phyloP scores from a whole-genome alignment of 441 rosid species.

The Gossypium lobatum region DNA sequence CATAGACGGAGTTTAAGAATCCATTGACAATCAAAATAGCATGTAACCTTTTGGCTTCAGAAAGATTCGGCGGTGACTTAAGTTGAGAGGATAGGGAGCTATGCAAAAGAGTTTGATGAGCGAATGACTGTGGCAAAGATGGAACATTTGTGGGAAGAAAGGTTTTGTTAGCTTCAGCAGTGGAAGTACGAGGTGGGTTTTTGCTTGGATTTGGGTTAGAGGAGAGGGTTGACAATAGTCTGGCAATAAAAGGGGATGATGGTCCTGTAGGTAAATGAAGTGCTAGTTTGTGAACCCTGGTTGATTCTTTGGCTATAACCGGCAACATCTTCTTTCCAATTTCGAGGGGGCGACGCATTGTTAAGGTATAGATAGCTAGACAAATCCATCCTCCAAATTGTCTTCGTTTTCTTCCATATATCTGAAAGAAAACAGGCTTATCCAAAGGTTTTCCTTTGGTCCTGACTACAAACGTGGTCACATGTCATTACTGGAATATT shows the following conservation, averaged over 20 bases:
- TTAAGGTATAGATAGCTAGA: no score
- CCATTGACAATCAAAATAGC: constrained; percentile 25
- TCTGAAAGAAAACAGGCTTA: no score
- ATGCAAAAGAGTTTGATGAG: constrained; percentile 4
- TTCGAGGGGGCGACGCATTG: background rate
- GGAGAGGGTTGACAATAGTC: constrained; percentile 11
- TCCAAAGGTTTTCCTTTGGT: no score
- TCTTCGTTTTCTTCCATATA: no score
- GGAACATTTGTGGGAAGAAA: background rate
- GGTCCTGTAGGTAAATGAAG: background rate
- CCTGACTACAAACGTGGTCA: no score
- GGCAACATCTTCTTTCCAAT: background rate
- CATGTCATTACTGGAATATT: no score
- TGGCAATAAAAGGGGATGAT: background rate
- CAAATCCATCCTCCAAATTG: no score
- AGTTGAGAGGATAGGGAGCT: constrained; percentile 21
- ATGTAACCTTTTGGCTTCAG: constrained; percentile 24
- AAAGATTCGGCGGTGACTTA: constrained; percentile 23
- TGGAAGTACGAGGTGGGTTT: background rate
- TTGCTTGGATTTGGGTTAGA: background rate
- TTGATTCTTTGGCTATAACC: background rate
- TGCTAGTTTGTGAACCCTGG: background rate
- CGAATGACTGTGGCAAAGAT: constrained; percentile 1
- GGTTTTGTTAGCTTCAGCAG: background rate
- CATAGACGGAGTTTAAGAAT: constrained; percentile 12